Base-by-base conservation (phyloP, 345 rosid genomes). In the Schrenkiella parvula region DNA sequence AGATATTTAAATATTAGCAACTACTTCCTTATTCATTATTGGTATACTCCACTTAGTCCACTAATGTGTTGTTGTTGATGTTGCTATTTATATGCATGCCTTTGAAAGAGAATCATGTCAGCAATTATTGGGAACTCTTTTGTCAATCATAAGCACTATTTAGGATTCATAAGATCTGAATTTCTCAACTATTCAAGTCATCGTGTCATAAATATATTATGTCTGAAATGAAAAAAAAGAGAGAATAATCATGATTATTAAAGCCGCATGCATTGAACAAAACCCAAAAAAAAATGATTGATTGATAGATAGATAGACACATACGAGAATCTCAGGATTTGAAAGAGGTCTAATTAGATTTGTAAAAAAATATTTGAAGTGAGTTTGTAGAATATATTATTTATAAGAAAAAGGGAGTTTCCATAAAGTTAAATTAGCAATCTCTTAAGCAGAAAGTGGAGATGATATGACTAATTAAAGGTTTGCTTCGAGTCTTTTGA, bases 111-210 rank as follows among this genome's bases (percentile, higher is more conserved):
- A 53, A 62, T 68, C 65, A 75, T 54, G 47, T 43, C 57, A 23
- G 34, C 70, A 68, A 62, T 75, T 62, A 69, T 75, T 75, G n/a
- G 37, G 57, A 69, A 38, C 63, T 43, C 79, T 61, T 62, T 68
- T 68, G 79, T 75, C 74, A 68, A 68, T 75, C 74, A 68, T 68
- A 75, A 61, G 64, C 74, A 68, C 79, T 68, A 68, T 68, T 75
- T 19, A 68, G 23, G 64, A 52, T 62, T 64, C 58, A 61, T 75
- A 28, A 66, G 60, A 74, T 60, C 73, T 75, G 55, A 58, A 57
- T 34, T 19, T 66, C 53, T 60, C 54, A 66, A 61, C 58, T 61
- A 62, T 62, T 68, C 11, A 35, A 28, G 70, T 42, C 59, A 75
- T 68, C 65, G 64, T 66, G 51, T 74, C 74, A 54, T 55, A 43